Evolutionary conservation across 768 basidiomycete species (phyloP), one percentile per base, ranked within the genome.

Genomic region (Rhizopogon rudus): DNA sequence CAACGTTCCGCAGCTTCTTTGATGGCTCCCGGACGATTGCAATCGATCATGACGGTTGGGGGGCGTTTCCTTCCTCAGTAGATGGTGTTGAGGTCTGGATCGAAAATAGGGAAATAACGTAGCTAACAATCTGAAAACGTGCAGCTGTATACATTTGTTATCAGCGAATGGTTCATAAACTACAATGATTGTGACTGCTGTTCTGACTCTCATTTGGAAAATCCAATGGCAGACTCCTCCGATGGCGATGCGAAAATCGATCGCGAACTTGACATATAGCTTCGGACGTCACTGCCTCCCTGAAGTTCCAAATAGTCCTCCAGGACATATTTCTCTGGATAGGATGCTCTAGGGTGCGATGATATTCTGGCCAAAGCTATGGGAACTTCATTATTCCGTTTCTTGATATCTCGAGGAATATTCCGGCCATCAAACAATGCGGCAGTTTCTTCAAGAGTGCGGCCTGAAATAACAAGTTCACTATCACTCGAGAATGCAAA

Each of bases 391-490:
- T 77, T 77, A 41, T 75, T 80, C 66, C 75, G 74, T 35, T 73
- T 69, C 16, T 71, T 64, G 44, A 84, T 71, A 50, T 78, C 75
- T 10, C 71, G 67, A 28, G 71, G 71, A 9, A 14, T 2, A 37
- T 49, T 55, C 12, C 59, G 79, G 14, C 87, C 84, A 55, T 89
- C 88, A 52, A 89, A 90, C 8, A 89, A 68, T 5, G 79, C 81
- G 0, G 87, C 81, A 0, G 87, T 89, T 65, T 90, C 88, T 66
- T 90, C 88, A 33, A 88, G 73, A 2, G 87, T 88, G 40, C 80
- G 77, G 14, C 83, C 81, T 77, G 51, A 48, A 56, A 39, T 57
- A 42, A 31, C 48, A 58, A 42, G 56, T 52, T 28, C 64, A 50
- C 29, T 60, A 56, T 29, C 6, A 57, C 9, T 44, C 54, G 41